phyloP scores from a whole-genome alignment of 2,329 filamentous ascomycete species.

The Aspergillus sp. region DNA sequence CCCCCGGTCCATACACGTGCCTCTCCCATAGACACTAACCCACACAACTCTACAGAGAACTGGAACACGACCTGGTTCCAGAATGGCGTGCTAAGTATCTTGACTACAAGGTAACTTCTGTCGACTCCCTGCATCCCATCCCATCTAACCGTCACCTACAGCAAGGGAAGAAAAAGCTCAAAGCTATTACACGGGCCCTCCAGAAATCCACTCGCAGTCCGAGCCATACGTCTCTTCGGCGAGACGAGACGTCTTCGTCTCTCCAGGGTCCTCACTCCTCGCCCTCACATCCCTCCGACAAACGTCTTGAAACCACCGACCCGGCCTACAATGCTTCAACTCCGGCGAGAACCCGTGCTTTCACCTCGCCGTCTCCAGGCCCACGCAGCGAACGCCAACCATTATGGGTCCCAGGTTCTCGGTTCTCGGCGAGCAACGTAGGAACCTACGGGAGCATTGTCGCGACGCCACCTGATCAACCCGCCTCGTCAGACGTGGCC shows the following conservation, averaged over 20 bases:
- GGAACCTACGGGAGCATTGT: constrained; percentile 65
- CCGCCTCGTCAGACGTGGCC: constrained; percentile 40
- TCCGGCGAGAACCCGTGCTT: constrained; percentile 19
- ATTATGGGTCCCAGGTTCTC: constrained; percentile 32
- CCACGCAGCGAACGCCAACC: constrained; percentile 38
- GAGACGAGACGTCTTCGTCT: constrained; percentile 16
- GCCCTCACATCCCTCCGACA: constrained; percentile 19
- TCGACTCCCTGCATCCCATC: constrained; percentile 10
- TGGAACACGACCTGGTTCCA: constrained; percentile 84
- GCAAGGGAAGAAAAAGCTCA: constrained; percentile 87
- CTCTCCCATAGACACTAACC: constrained; percentile 13
- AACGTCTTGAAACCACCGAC: constrained; percentile 17
- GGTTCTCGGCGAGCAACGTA: constrained; percentile 34
- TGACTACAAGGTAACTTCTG: constrained; percentile 75
- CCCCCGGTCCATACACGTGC: constrained; percentile 14
- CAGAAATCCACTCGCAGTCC: constrained; percentile 53
- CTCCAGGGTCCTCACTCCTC: constrained; percentile 14
- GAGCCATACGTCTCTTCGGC: constrained; percentile 45
- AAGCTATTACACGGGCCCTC: constrained; percentile 73
- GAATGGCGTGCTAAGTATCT: constrained; percentile 96
- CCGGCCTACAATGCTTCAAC: constrained; percentile 12
- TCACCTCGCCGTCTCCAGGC: constrained; percentile 35
- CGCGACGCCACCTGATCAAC: constrained; percentile 48
- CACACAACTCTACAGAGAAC: constrained; percentile 53
- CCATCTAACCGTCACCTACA: constrained; percentile 30